A percentile compares a stretch with the other conserved stretches of the same genome.
These are phyloP conservation scores for Thraustochytrium sp. DNA, from an alignment of 352 stramenopile species.

Conservation along the genomic window DNA sequence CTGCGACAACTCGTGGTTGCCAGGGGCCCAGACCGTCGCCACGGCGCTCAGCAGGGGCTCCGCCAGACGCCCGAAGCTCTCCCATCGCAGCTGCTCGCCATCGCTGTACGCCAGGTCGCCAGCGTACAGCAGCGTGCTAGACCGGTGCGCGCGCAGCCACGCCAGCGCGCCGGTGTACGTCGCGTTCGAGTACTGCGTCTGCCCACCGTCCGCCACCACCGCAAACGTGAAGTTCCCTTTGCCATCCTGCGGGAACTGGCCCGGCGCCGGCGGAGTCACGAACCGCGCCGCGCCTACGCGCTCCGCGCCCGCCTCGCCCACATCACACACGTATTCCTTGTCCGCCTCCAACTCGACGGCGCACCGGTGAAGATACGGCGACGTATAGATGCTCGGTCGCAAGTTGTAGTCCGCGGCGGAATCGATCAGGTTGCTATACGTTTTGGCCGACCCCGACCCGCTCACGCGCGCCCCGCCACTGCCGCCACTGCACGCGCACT, in stretches of 20 bases:
- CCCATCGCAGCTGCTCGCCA: conserved; percentile 62
- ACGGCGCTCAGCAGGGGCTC: conserved; percentile 56
- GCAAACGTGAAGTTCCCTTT: conserved; percentile 38
- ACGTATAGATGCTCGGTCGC: background rate
- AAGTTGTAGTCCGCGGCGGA: background rate
- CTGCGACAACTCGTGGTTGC: conserved; percentile 65
- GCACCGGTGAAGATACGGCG: conserved; percentile 31
- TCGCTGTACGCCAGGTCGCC: conserved; percentile 67
- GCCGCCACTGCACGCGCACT: background rate
- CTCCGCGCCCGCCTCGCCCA: too few relatives aligned
- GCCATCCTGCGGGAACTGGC: background rate
- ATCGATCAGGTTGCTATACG: background rate
- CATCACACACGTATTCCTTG: background rate
- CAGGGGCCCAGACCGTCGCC: conserved; percentile 57
- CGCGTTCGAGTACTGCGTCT: conserved; percentile 49
- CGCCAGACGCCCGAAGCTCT: conserved; percentile 63
- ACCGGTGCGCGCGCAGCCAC: background rate
- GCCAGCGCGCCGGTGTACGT: conserved; percentile 41
- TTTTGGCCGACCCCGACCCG: background rate
- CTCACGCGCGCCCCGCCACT: too few relatives aligned
- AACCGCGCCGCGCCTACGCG: background rate
- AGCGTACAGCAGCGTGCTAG: conserved; percentile 53
- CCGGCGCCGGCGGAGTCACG: conserved; percentile 36
- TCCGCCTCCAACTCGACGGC: background rate
- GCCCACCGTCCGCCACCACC: conserved; percentile 51